phyloP scores from a whole-genome alignment of 1,284 basidiomycete genomes.

The Apiotrichum montevideense region DNA sequence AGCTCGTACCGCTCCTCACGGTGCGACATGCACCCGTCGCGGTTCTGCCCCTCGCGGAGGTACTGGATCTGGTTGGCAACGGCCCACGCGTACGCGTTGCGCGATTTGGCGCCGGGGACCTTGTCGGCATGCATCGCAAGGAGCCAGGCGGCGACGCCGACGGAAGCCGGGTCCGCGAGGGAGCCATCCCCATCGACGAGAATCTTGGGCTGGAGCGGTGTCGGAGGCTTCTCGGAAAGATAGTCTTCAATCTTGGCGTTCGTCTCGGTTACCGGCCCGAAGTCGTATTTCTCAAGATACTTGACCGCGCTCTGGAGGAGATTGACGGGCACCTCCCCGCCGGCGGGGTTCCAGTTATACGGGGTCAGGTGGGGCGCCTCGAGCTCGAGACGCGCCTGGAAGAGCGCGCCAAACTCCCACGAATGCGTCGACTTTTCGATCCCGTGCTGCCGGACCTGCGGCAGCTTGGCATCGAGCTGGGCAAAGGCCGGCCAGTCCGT shows the following conservation, averaged over 20 bases:
- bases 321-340: neutral
- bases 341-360: slow-evolving; percentile 17
- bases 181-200: slow-evolving; percentile 28
- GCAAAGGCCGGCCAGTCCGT: slow-evolving; percentile 35
- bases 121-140: slow-evolving; percentile 21
- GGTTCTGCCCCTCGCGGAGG: slow-evolving; percentile 14
- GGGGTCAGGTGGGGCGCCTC: slow-evolving; percentile 24
- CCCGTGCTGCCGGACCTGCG: slow-evolving; percentile 18
- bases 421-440: slow-evolving; percentile 21
- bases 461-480: slow-evolving; percentile 38
- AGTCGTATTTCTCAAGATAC: slow-evolving; percentile 17
- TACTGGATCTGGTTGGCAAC: slow-evolving; percentile 29
- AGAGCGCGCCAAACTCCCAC: slow-evolving; percentile 32
- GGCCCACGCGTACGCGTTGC: slow-evolving; percentile 30
- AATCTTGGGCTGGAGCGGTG: slow-evolving; percentile 9
- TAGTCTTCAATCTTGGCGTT: slow-evolving; percentile 5
- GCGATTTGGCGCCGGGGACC: neutral
- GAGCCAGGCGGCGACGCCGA: slow-evolving; percentile 28
- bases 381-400: slow-evolving; percentile 26
- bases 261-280: slow-evolving; percentile 6
- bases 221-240: slow-evolving; percentile 8
- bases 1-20: slow-evolving; percentile 38
- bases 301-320: slow-evolving; percentile 6
- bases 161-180: slow-evolving; percentile 27
- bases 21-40: slow-evolving; percentile 27